Conservation (phyloP, 257 asterid species). For the Cynanchum wilfordii region DNA sequence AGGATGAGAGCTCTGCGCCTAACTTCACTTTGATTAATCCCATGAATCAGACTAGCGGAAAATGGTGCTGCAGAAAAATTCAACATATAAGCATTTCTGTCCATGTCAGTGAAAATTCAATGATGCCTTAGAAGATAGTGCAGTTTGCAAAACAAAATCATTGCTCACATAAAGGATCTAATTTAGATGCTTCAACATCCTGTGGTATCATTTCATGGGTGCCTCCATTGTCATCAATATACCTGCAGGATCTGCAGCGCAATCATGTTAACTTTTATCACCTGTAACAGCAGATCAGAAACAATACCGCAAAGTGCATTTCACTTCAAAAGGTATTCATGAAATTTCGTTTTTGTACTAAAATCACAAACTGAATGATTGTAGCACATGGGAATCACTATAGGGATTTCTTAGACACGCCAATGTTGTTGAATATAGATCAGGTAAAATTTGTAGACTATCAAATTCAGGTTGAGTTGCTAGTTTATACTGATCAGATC, state of each 20-base stretch:
- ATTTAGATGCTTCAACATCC: constrained; percentile 55
- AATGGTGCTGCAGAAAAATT: constrained; percentile 50
- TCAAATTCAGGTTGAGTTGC: neutral
- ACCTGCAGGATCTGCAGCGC: constrained; percentile 58
- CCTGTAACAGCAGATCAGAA: neutral
- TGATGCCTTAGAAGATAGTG: constrained; percentile 11
- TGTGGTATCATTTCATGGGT: constrained; percentile 48
- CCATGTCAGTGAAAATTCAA: neutral
- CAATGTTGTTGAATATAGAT: neutral
- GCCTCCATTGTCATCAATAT: constrained; percentile 50
- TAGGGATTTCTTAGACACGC: neutral
- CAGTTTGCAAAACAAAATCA: constrained; percentile 7
- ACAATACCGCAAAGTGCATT: neutral
- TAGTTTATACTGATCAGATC: neutral
- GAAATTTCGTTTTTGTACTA: neutral
- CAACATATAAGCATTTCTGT: constrained; percentile 1
- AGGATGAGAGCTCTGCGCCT: constrained; percentile 85
- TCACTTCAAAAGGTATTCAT: neutral
- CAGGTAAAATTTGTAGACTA: neutral
- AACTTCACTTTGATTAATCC: constrained; percentile 71
- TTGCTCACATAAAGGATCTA: constrained; percentile 68
- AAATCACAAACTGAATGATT: neutral
- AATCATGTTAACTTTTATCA: neutral
- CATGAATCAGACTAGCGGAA: constrained; percentile 65
- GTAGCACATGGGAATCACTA: neutral